Evolutionary conservation across 1,139 yeast genomes (phyloP).

Genomic region (Ogataea hybrid): DNA sequence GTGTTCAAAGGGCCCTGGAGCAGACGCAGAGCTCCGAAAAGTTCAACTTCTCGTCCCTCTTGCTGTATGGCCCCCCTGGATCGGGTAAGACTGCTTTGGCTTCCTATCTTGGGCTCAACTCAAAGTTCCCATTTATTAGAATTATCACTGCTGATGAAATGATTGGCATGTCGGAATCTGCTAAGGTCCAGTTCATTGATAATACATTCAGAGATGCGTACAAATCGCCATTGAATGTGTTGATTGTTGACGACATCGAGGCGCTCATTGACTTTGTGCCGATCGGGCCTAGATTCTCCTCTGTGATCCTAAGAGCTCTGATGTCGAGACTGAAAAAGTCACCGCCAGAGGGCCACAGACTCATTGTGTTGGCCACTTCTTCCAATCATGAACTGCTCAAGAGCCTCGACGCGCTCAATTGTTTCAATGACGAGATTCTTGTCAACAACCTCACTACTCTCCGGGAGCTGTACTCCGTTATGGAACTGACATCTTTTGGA

Average conservation of each 20-base stretch:
- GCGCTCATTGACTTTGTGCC: constrained; percentile 93
- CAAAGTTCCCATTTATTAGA: constrained; percentile 89
- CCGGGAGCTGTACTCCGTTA: constrained; percentile 67
- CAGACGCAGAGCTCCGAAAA: constrained; percentile 79
- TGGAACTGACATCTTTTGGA: constrained; percentile 67
- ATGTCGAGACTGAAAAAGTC: constrained; percentile 76
- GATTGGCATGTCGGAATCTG: constrained; percentile 91
- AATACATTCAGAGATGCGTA: constrained; percentile 91
- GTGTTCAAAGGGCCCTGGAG: constrained; percentile 74
- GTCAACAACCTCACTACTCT: constrained; percentile 70
- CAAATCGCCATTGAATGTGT: constrained; percentile 85
- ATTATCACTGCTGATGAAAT: constrained; percentile 84
- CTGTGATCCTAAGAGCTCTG: constrained; percentile 79
- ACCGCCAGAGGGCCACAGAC: constrained; percentile 88
- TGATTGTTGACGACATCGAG: constrained; percentile 91
- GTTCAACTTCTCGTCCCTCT: constrained; percentile 77
- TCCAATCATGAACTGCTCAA: constrained; percentile 79
- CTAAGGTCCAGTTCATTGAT: constrained; percentile 83
- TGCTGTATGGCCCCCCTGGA: constrained; percentile 91
- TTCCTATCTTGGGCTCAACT: constrained; percentile 77
- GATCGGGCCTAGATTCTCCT: constrained; percentile 95
- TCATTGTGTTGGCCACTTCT: constrained; percentile 86
- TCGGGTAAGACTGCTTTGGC: constrained; percentile 97
- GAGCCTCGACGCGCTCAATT: constrained; percentile 77
- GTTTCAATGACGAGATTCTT: constrained; percentile 81